phyloP scores from a whole-genome alignment of 768 basidiomycete species.

The Rhizopogon vesiculosus region DNA sequence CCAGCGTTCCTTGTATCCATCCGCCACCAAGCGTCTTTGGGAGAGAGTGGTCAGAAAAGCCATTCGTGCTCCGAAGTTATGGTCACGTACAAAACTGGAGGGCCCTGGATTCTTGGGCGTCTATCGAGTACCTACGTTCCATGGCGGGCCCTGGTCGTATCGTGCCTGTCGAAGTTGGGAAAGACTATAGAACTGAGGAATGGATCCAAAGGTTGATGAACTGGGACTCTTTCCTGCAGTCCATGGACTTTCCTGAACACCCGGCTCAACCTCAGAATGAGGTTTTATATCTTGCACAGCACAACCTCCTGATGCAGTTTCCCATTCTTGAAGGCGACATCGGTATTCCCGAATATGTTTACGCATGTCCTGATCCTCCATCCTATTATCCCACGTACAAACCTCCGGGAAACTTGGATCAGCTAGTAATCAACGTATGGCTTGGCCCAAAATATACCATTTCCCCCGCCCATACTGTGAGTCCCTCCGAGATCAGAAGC shows the following conservation, averaged over 20 bases:
- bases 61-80: constrained; percentile 62
- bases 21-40: constrained; percentile 63
- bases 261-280: constrained; percentile 16
- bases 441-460: constrained; percentile 73
- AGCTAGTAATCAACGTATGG: constrained; percentile 74
- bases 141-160: constrained; percentile 76
- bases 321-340: constrained; percentile 74
- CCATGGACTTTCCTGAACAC: constrained; percentile 27
- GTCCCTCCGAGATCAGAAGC: constrained; percentile 28
- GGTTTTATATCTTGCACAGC: constrained; percentile 83
- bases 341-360: constrained; percentile 85
- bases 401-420: constrained; percentile 63
- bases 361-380: constrained; percentile 48
- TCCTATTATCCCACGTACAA: constrained; percentile 45
- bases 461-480: constrained; percentile 84
- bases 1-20: constrained; percentile 35
- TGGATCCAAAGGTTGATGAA: constrained; percentile 81
- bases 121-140: constrained; percentile 60
- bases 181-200: constrained; percentile 70
- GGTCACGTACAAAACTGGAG: constrained; percentile 71
- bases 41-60: constrained; percentile 34
- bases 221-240: constrained; percentile 72
- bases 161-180: constrained; percentile 88
- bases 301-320: constrained; percentile 82
- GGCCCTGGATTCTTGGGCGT: constrained; percentile 72